Evolutionary conservation across 306 rosid genomes (phyloP).

Genomic region (Trifolium dubium): DNA sequence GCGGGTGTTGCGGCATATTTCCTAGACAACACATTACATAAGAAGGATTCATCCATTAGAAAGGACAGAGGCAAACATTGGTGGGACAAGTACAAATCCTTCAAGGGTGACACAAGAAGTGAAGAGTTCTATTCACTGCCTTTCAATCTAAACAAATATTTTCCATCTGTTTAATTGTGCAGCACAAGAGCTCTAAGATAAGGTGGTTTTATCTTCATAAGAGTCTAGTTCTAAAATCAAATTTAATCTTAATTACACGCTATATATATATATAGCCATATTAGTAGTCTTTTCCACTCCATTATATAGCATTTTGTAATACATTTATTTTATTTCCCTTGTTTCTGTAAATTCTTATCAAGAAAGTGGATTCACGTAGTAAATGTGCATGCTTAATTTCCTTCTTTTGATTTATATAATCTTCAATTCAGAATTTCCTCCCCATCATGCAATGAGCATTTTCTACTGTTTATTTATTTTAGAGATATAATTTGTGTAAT

Average conservation of each 20-base stretch:
- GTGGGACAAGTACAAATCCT: conserved; percentile 95
- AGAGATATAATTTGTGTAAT: too few relatives aligned
- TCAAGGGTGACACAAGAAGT: conserved; percentile 78
- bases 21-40: conserved; percentile 79
- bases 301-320: conserved; percentile 49
- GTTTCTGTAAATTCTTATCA: conserved; percentile 61
- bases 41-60: conserved; percentile 48
- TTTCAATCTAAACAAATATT: conserved; percentile 91
- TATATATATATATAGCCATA: conserved; percentile 41
- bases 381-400: conserved; percentile 45
- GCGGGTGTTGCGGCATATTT: conserved; percentile 86
- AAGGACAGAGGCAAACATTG: conserved; percentile 96
- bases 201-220: conserved; percentile 43
- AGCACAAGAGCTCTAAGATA: conserved; percentile 17
- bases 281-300: conserved; percentile 40
- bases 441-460: not conserved
- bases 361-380: conserved; percentile 48
- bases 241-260: conserved; percentile 44
- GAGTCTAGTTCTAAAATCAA: conserved; percentile 37
- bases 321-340: conserved; percentile 51
- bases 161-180: conserved; percentile 79
- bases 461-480: too few relatives aligned
- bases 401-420: conserved; percentile 10
- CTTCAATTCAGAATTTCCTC: not conserved
- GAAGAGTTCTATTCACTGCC: conserved; percentile 95